Percentiles rank a stretch among this genome's conserved stretches.
Conservation (phyloP, 169 alveolate genomes). For the Cryptosporidium baileyi region DNA sequence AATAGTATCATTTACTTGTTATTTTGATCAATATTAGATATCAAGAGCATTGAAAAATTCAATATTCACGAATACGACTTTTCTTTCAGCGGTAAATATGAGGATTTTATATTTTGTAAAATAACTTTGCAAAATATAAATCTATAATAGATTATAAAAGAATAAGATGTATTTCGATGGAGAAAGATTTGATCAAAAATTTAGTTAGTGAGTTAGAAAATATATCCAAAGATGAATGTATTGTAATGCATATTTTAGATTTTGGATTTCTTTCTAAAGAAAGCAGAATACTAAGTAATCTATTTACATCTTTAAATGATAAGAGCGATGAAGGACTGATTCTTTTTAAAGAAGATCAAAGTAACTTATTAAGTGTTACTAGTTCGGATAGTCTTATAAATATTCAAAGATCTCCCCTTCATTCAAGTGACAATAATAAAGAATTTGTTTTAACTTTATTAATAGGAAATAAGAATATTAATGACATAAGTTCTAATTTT, state of each 20-base stretch:
- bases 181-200: neutral
- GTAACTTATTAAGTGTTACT: neutral
- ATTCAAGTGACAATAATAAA: neutral
- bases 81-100: neutral
- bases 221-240: conserved; percentile 11
- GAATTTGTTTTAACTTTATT: conserved; percentile 3
- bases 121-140: neutral
- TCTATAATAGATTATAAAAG: too few species aligned
- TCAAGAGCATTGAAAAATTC: too few species aligned
- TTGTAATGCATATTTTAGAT: conserved; percentile 21
- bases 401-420: neutral
- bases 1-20: conserved; percentile 5
- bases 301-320: neutral
- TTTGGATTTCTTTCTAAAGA: conserved; percentile 50
- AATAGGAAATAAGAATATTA: conserved; percentile 7
- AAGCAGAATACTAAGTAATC: neutral
- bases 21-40: neutral
- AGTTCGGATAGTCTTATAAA: neutral
- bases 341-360: conserved; percentile 8
- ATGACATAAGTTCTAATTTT: neutral
- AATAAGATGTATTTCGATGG: neutral
- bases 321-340: conserved; percentile 29
- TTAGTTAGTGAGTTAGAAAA: conserved; percentile 11
- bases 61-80: neutral
- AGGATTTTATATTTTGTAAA: neutral